Evolutionary conservation across 75 land plant species (phyloP).

Genomic region (Cryptomeria japonica): DNA sequence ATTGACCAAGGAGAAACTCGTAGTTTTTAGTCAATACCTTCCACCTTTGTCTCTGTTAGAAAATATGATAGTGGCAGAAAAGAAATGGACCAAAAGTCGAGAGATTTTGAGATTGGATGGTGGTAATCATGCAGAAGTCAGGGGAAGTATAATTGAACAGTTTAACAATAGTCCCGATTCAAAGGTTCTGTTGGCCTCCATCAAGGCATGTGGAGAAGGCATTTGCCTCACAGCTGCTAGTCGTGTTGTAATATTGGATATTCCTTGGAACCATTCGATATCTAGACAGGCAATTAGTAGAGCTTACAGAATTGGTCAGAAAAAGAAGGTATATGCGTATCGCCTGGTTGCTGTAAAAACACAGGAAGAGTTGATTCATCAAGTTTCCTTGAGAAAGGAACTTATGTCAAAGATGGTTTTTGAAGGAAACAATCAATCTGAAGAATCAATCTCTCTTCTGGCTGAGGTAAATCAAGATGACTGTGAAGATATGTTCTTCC

Average conservation of each 20-base stretch:
- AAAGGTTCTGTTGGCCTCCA: conserved; percentile 74
- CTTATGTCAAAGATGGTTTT: conserved; percentile 73
- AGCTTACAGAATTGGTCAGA: conserved; percentile 90
- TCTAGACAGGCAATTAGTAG: conserved; percentile 89
- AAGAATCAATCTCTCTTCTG: conserved; percentile 24
- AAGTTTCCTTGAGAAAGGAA: conserved; percentile 73
- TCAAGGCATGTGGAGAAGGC: conserved; percentile 96
- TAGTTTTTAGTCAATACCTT: conserved; percentile 78
- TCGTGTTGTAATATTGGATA: conserved; percentile 73
- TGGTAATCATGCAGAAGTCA: conserved; percentile 32
- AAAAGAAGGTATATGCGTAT: conserved; percentile 71
- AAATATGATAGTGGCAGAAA: conserved; percentile 27
- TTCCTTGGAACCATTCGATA: conserved; percentile 84
- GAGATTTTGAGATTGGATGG: conserved; percentile 76
- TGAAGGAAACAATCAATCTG: conserved; percentile 44
- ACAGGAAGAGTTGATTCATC: conserved; percentile 68
- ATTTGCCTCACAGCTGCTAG: conserved; percentile 92
- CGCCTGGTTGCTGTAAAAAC: conserved; percentile 74
- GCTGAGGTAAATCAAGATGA: conserved; percentile 31
- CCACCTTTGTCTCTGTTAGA: conserved; percentile 60
- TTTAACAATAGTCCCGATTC: conserved; percentile 70
- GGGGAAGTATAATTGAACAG: conserved; percentile 55
- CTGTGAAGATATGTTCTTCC: conserved; percentile 49
- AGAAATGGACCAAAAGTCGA: conserved; percentile 60
- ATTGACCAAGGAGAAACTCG: conserved; percentile 53